Percentiles rank a stretch among this genome's conserved stretches.
Conservation (phyloP, 1,284 basidiomycete species). For the Veloboletus limbatus region DNA sequence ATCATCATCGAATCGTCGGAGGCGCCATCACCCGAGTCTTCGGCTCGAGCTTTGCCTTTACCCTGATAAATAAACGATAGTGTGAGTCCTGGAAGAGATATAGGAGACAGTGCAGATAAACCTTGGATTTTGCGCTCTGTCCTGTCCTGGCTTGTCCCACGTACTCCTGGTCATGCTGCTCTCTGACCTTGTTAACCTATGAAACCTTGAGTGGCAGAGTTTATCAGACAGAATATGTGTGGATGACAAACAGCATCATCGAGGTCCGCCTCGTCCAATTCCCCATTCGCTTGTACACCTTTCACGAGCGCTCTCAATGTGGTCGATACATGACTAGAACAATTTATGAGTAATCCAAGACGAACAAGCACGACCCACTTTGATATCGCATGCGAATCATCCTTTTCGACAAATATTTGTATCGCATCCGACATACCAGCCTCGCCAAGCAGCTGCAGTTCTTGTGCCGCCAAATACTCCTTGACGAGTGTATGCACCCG, state of each 20-base stretch:
- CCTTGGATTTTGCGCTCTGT: conserved; percentile 42
- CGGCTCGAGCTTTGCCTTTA: conserved; percentile 54
- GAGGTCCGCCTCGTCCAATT: conserved; percentile 72
- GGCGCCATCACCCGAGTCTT: conserved; percentile 46
- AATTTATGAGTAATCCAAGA: neutral
- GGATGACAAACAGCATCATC: conserved; percentile 61
- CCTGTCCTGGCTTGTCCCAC: conserved; percentile 41
- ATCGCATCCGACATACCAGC: conserved; percentile 88
- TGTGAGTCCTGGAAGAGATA: neutral
- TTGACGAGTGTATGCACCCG: conserved; percentile 78
- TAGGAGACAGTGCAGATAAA: conserved; percentile 16
- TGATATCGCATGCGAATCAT: conserved; percentile 87
- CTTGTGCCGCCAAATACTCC: conserved; percentile 87
- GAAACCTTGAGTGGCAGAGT: neutral
- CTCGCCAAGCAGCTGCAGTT: conserved; percentile 84
- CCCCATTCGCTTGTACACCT: conserved; percentile 58
- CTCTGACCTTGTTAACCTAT: conserved; percentile 65
- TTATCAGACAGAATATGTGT: neutral
- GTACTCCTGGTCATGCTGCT: conserved; percentile 64
- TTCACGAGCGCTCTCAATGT: conserved; percentile 65
- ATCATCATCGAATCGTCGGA: conserved; percentile 83
- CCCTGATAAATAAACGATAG: conserved; percentile 20
- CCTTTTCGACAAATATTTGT: conserved; percentile 92
- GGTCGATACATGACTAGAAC: conserved; percentile 62
- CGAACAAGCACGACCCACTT: conserved; percentile 49